Evolutionary conservation across 805 yeast species (phyloP).

Genomic region (Saccharomyces eubayanus): DNA sequence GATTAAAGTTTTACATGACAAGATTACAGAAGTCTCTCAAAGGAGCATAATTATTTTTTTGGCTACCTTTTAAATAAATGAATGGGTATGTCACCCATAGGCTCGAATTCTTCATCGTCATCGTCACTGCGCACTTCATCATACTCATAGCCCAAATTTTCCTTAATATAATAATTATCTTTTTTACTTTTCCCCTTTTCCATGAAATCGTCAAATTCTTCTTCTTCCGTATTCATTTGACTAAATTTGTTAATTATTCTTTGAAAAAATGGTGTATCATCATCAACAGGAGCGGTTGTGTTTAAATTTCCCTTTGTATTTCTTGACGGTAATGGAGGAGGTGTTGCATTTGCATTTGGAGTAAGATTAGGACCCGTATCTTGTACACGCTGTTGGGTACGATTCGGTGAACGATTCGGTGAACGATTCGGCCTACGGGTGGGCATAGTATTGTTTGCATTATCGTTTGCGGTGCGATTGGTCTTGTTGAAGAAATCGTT

Average conservation of each 20-base stretch:
- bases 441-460: not conserved
- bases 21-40: not conserved
- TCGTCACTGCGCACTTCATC: conserved; percentile 19
- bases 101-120: conserved; percentile 7
- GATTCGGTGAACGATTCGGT: not conserved
- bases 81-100: not conserved
- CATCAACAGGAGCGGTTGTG: not conserved
- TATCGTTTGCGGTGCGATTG: not conserved
- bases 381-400: not conserved
- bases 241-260: conserved; percentile 23
- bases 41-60: not conserved
- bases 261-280: conserved; percentile 9
- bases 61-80: not conserved
- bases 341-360: not conserved
- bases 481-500: conserved; percentile 16
- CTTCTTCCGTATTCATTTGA: conserved; percentile 27
- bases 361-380: not conserved
- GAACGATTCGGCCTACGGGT: not conserved
- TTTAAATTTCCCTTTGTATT: not conserved
- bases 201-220: conserved; percentile 26
- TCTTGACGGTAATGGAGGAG: conserved; percentile 2
- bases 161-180: conserved; percentile 20
- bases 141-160: conserved; percentile 22
- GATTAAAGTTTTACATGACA: not conserved
- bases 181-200: conserved; percentile 9